Conservation (phyloP, 345 rosid genomes). For the Abelmoschus esculentus region DNA sequence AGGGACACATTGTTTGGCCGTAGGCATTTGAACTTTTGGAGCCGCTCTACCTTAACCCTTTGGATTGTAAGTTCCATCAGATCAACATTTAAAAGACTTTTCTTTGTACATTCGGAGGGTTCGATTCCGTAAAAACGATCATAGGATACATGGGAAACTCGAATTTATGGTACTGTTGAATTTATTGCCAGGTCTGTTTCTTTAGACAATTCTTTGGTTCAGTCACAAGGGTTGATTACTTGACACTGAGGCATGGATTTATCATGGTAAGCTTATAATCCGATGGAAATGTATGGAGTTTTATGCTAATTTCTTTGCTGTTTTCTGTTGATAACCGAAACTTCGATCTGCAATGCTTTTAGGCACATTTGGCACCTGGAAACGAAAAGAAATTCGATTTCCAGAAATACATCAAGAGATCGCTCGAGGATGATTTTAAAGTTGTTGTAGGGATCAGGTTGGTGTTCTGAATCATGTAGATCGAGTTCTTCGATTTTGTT, state of each 20-base stretch:
- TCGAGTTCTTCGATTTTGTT: not conserved
- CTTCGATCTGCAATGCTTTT: conserved; percentile 4
- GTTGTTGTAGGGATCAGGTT: conserved; percentile 89
- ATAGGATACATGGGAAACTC: no score
- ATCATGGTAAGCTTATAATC: conserved; percentile 42
- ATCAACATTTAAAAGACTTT: no score
- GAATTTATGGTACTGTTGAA: no score
- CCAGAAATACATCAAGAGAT: conserved; percentile 71
- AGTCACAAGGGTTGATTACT: conserved; percentile 80
- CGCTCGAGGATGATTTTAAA: conserved; percentile 82
- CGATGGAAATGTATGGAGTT: not conserved
- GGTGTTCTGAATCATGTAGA: not conserved
- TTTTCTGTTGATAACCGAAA: not conserved
- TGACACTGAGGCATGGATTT: conserved; percentile 85
- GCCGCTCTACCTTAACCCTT: conserved; percentile 46
- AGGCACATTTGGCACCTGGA: conserved; percentile 85
- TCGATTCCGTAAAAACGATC: no score
- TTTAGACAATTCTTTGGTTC: conserved; percentile 88
- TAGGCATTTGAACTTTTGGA: conserved; percentile 72
- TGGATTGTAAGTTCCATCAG: conserved; percentile 63
- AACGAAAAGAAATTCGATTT: conserved; percentile 69
- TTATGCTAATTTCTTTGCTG: not conserved
- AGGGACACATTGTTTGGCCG: conserved; percentile 86
- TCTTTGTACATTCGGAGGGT: no score
- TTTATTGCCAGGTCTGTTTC: conserved; percentile 56